Base-by-base conservation (phyloP, 257 asterid species). In the Ocimum tenuiflorum region DNA sequence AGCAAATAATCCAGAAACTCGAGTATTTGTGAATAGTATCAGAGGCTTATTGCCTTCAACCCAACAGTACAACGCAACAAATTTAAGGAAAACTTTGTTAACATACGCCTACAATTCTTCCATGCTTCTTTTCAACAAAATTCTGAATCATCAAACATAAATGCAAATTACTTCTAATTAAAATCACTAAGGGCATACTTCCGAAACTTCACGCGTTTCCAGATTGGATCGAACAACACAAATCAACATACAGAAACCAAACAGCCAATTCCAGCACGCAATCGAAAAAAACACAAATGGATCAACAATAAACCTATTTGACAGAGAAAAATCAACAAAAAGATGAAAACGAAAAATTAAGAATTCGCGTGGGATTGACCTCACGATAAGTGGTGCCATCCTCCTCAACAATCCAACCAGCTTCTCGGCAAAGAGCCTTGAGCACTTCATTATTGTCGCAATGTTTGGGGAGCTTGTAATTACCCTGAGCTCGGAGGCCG, bases 301-400 rank as follows among this genome's bases (percentile, higher is more conserved):
- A 56, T 46, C n/a, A 13, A 14, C 15, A 15, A 1, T 52, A 45
- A 18, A 56, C 18, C 31, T 24, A 22, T 33, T 11, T 24, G 5
- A 8, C 35, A 63, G 23, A 45, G 14, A 53, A 19, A 22, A 46
- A 46, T 17, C 38, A 35, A 43, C n/a, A 7, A 23, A 24, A 53
- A 7, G 2, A 9, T 3, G n/a, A 6, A 13, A 60, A 36, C n/a
- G 0, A 5, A 38, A 4, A 51, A 35, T 1, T 0, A 23, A 22
- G 13, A 13, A 6, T 14, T 52, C 56, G 23, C 0, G 7, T 8
- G 1, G 38, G 22, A 61, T 3, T 19, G 57, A 86, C 94, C 87
- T 83, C 85, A 70, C 94, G 89, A 74, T 89, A 86, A 65, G 96
- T 86, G 60, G 96, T 85, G 43, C 96, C 96, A 60, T 89, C 96